These are phyloP conservation scores for Metschnikowia chrysomelidarum DNA, from an alignment of 805 yeast genomes.

Conservation along the genomic window DNA sequence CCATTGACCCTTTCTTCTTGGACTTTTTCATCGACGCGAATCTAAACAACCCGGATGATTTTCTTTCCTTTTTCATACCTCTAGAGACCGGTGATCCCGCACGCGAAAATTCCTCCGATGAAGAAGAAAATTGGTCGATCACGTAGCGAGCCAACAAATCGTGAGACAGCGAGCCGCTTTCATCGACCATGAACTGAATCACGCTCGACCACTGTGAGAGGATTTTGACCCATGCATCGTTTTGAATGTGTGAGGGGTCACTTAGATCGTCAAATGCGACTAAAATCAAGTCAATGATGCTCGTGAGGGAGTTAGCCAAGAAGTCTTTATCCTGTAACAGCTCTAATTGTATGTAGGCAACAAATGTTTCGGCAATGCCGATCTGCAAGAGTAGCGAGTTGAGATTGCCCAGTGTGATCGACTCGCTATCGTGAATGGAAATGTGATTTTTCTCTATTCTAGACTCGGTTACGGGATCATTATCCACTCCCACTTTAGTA, in stretches of 20 bases:
- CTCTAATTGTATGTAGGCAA: constrained; percentile 39
- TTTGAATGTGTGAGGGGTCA: constrained; percentile 28
- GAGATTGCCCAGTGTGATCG: constrained; percentile 21
- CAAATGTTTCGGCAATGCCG: constrained; percentile 33
- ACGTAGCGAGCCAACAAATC: constrained; percentile 35
- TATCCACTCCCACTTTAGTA: constrained; percentile 20
- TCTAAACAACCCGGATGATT: constrained; percentile 25
- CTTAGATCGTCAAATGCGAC: constrained; percentile 27
- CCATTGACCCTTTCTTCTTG: constrained; percentile 18
- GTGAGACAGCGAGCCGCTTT: constrained; percentile 37
- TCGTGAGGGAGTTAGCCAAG: constrained; percentile 26
- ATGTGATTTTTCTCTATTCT: constrained; percentile 24
- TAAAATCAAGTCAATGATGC: constrained; percentile 31
- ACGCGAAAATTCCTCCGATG: constrained; percentile 5
- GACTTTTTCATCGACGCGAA: constrained; percentile 23
- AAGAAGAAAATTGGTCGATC: constrained; percentile 26
- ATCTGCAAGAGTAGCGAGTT: constrained; percentile 26
- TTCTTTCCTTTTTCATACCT: constrained; percentile 14
- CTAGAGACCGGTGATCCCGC: constrained; percentile 5
- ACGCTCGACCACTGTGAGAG: constrained; percentile 30
- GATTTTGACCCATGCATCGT: constrained; percentile 31
- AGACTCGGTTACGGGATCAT: constrained; percentile 18
- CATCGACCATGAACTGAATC: constrained; percentile 31
- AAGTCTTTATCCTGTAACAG: constrained; percentile 40
- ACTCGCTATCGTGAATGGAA: constrained; percentile 27